Percentiles rank a stretch among this genome's conserved stretches.
Conservation (phyloP, 2,329 filamentous ascomycete species). For the Corniculantispora saksenae region DNA sequence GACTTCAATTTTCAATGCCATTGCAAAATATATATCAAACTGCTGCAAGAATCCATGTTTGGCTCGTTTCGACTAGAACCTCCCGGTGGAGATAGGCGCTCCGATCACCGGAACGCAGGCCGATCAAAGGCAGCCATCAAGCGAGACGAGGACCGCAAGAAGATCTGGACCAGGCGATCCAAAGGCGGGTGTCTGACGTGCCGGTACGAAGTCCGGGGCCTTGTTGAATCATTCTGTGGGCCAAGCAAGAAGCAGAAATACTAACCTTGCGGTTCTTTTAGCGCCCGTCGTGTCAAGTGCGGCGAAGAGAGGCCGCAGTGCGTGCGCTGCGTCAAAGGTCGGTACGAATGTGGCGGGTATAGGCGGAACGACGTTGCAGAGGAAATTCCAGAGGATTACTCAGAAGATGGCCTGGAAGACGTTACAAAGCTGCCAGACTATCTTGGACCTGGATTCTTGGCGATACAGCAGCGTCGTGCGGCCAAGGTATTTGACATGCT, state of each 20-base stretch:
- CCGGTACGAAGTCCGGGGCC: neutral
- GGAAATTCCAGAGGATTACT: no score
- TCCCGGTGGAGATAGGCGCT: neutral
- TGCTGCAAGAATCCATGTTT: neutral
- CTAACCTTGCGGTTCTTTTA: neutral
- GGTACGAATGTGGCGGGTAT: neutral
- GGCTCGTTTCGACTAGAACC: neutral
- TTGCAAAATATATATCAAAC: neutral
- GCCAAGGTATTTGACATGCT: neutral
- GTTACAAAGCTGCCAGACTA: neutral
- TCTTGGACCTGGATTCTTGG: accelerated
- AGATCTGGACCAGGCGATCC: neutral
- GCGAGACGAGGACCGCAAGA: neutral
- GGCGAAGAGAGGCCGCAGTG: neutral
- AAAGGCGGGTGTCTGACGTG: neutral
- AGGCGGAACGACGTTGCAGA: no score
- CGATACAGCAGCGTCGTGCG: neutral
- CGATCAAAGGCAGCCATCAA: neutral
- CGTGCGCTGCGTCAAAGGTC: neutral
- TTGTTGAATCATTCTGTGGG: no score
- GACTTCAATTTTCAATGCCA: neutral
- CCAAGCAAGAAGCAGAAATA: neutral
- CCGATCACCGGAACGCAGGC: neutral
- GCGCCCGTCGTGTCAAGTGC: neutral
- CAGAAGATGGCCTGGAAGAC: neutral